Evolutionary conservation across 495 filamentous ascomycete species (phyloP), one percentile per base, ranked within the genome.

Genomic region (Lasiosphaeris hirsuta): DNA sequence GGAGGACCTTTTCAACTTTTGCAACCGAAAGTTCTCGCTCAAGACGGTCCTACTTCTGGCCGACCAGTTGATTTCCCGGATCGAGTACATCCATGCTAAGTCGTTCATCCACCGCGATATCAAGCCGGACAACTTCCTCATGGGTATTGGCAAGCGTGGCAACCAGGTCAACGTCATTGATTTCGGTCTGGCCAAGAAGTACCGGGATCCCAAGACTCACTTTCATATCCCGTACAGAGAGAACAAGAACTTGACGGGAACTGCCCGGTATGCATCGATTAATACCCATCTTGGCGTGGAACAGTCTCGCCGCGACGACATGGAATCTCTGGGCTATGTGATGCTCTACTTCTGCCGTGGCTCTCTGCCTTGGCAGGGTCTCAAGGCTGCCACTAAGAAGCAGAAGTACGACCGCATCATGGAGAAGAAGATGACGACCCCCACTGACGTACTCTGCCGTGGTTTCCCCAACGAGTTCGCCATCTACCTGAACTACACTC

Each of bases 391-490:
- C 63, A 99, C 95, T 52, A 97, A 99, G 85, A 97, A 99, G 87
- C 94, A 99, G 81, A 99, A 97, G 78, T 97, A 99, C 69, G 95
- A 99, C 76, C 87, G 95, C 51, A 99, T 99, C 77, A 99, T 97
- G 95, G 95, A 99, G 82, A 99, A 99, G 86, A 99, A 99, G 88
- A 97, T 99, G 95, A 99, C 94, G 9, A 99, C 95, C 6, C 94
- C 95, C 14, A 99, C 95, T 64, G 95, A 99, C 69, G 94, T 97
- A 40, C 90, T 99, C 30, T 99, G 95, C 86, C 91, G 94, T 72
- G 94, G 92, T 53, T 97, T 99, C 79, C 95, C 95, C 63, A 97
- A 99, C 70, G 95, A 97, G 78, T 99, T 99, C 71, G 93, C 95
- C 76, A 97, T 97, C 75, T 99, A 99, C 74, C 81, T 99, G 55